Conservation (phyloP, 2,329 filamentous ascomycete genomes). For the Aspergillus ochraceus region DNA sequence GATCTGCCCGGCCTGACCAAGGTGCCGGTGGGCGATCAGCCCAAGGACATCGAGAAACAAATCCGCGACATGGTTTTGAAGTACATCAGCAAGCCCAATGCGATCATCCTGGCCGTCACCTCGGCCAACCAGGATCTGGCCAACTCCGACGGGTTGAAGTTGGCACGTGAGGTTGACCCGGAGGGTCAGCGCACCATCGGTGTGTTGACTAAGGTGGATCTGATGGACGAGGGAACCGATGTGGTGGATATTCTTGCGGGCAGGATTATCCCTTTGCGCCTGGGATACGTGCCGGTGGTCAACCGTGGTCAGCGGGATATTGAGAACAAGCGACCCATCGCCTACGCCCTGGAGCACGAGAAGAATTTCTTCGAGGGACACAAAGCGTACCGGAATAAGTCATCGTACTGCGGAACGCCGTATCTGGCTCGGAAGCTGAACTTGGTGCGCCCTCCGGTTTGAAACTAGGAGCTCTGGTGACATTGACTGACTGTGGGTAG, state of each 20-base stretch:
- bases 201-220: constrained; percentile 96
- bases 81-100: constrained; percentile 97
- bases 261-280: constrained; percentile 88
- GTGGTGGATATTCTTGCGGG: constrained; percentile 98
- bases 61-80: constrained; percentile 98
- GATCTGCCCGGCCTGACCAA: constrained; percentile 96
- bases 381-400: constrained; percentile 98
- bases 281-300: constrained; percentile 96
- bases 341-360: constrained; percentile 86
- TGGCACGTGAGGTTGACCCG: constrained; percentile 93
- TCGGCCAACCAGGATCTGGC: constrained; percentile 97
- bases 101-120: constrained; percentile 94
- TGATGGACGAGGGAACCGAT: constrained; percentile 98
- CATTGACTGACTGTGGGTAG: constrained; percentile 39
- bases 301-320: constrained; percentile 98
- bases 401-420: constrained; percentile 95
- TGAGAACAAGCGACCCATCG: constrained; percentile 95
- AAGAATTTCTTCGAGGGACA: constrained; percentile 98
- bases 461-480: constrained; percentile 17
- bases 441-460: constrained; percentile 51
- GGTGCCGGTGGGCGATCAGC: constrained; percentile 94
- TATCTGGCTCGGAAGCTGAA: constrained; percentile 97
- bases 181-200: constrained; percentile 97
- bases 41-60: constrained; percentile 92
- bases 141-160: constrained; percentile 95